A percentile compares a stretch with the other conserved stretches of the same genome.
phyloP scores from a whole-genome alignment of 495 filamentous ascomycete species.

The Tuber melanosporum region DNA sequence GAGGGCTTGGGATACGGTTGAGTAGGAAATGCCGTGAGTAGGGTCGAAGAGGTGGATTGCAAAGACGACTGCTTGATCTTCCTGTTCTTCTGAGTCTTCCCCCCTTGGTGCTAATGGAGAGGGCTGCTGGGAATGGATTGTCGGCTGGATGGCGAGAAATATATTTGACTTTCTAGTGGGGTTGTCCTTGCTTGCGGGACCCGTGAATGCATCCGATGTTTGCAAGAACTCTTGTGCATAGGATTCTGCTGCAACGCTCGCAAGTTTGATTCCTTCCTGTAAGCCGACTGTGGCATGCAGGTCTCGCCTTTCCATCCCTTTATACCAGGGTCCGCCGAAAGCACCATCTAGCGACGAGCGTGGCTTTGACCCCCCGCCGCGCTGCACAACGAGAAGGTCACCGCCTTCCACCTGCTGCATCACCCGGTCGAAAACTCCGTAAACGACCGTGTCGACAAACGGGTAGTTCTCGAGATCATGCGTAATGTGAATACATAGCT shows the following conservation, averaged over 20 bases:
- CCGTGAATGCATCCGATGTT: constrained; percentile 63
- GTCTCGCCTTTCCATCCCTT: constrained; percentile 58
- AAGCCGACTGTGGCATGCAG: constrained; percentile 74
- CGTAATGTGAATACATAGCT: constrained; percentile 94
- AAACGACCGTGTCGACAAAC: constrained; percentile 85
- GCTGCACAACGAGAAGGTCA: constrained; percentile 91
- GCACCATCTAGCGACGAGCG: constrained; percentile 56
- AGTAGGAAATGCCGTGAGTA: constrained; percentile 81
- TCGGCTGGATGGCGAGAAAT: constrained; percentile 87
- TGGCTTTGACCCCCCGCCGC: constrained; percentile 68
- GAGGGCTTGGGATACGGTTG: constrained; percentile 73
- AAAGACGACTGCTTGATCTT: constrained; percentile 63
- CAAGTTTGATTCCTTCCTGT: constrained; percentile 81
- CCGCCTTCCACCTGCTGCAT: constrained; percentile 99
- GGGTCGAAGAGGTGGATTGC: constrained; percentile 92
- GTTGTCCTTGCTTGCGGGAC: constrained; percentile 71
- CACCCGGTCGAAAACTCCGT: constrained; percentile 86
- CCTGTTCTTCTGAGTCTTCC: constrained; percentile 38
- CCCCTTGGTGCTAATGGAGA: neutral
- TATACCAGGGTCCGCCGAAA: constrained; percentile 90
- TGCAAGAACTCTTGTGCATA: constrained; percentile 80
- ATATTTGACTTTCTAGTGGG: constrained; percentile 88
- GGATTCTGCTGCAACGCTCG: constrained; percentile 74
- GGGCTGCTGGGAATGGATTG: constrained; percentile 49
- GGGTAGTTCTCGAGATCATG: constrained; percentile 93